A percentile compares a stretch with the other conserved stretches of the same genome.
Conservation (phyloP, 371 early-diverging fungal genomes). For the Actinomucor elegans region DNA sequence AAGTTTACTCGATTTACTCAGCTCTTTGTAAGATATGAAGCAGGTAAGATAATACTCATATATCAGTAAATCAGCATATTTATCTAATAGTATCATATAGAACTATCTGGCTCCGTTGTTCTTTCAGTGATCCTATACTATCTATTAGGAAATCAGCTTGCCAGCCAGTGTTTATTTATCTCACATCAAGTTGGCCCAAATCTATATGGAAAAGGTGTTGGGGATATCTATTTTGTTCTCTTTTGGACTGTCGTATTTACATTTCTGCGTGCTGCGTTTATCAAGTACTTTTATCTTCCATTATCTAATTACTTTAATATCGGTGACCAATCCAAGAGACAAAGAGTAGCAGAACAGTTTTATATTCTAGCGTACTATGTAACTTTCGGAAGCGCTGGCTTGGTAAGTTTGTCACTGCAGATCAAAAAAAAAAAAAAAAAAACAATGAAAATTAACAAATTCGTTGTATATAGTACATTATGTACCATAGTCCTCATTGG, state of each 20-base stretch:
- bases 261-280: constrained; percentile 53
- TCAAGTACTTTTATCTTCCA: constrained; percentile 56
- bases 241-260: constrained; percentile 67
- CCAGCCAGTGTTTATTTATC: constrained; percentile 12
- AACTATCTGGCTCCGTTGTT: constrained; percentile 13
- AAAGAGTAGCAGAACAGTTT: constrained; percentile 61
- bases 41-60: too few species aligned
- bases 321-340: constrained; percentile 38
- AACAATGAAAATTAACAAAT: background rate
- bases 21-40: too few species aligned
- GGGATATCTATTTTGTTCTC: constrained; percentile 52
- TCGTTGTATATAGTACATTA: constrained; percentile 28
- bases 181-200: constrained; percentile 14
- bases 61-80: too few species aligned
- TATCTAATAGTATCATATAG: too few species aligned
- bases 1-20: too few species aligned
- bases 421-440: background rate
- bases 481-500: constrained; percentile 62
- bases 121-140: constrained; percentile 2
- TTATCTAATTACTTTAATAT: constrained; percentile 47
- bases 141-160: constrained; percentile 8
- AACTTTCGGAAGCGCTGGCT: constrained; percentile 53
- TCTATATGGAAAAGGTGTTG: constrained; percentile 29
- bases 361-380: constrained; percentile 51
- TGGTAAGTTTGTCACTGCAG: constrained; percentile 33